Conservation (phyloP, 306 rosid genomes). For the Vigna hirtella region DNA sequence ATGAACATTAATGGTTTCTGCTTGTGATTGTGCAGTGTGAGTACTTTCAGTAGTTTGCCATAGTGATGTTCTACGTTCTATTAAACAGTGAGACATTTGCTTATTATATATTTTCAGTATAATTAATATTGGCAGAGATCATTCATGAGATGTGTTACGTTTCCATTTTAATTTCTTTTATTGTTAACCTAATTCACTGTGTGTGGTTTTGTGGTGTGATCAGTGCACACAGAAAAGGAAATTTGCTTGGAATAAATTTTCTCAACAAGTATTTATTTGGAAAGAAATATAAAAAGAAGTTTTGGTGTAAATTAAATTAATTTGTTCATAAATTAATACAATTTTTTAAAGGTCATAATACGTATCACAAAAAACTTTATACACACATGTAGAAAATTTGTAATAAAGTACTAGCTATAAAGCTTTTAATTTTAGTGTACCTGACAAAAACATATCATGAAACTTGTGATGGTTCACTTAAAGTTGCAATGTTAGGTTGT, state of each 20-base stretch:
- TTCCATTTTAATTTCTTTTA: conserved; percentile 13
- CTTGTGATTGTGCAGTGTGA: conserved; percentile 37
- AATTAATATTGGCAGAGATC: conserved; percentile 1
- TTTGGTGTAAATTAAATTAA: too few species aligned
- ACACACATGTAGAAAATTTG: neutral
- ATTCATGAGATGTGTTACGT: neutral
- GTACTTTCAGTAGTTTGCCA: conserved; percentile 11
- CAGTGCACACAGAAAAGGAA: conserved; percentile 31
- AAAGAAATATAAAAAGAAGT: too few species aligned
- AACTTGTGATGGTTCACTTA: conserved; percentile 29
- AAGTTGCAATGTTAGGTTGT: neutral
- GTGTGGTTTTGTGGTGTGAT: conserved; percentile 33
- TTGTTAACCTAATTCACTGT: conserved; percentile 1
- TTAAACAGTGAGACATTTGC: neutral
- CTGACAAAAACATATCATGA: neutral
- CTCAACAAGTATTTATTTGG: too few species aligned
- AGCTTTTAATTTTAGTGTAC: conserved; percentile 10
- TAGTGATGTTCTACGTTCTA: neutral
- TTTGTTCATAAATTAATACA: too few species aligned
- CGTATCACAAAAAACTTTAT: too few species aligned
- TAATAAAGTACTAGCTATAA: conserved; percentile 22
- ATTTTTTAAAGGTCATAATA: too few species aligned
- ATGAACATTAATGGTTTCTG: conserved; percentile 1
- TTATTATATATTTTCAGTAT: conserved; percentile 20
- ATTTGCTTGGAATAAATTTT: too few species aligned